phyloP scores from a whole-genome alignment of 495 filamentous ascomycete species.

The Niebla homalea region DNA sequence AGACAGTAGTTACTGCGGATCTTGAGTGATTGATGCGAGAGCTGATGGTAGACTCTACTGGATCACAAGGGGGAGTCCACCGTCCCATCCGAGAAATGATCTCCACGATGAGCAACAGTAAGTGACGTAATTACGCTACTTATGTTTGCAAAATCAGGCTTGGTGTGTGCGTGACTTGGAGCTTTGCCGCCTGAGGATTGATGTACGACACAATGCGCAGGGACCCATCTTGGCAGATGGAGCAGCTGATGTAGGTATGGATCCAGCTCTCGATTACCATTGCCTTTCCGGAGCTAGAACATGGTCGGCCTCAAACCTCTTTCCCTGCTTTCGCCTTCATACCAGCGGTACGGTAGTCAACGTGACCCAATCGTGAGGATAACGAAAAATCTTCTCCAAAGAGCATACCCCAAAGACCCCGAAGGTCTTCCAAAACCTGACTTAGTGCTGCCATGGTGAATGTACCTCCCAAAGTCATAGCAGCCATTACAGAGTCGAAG shows the following conservation, averaged over 20 bases:
- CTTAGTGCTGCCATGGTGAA: constrained; percentile 5
- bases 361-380: constrained; percentile 4
- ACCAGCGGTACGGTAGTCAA: constrained; percentile 23
- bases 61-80: too few species aligned
- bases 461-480: constrained; percentile 21
- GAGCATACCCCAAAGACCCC: constrained; percentile 10
- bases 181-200: constrained; percentile 9
- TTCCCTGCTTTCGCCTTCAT: too few species aligned
- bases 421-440: constrained; percentile 6
- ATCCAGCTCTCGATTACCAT: not conserved
- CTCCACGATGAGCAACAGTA: too few species aligned
- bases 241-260: constrained; percentile 18
- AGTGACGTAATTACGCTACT: too few species aligned
- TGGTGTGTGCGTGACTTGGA: too few species aligned
- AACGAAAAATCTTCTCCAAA: constrained; percentile 7
- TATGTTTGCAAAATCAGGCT: too few species aligned
- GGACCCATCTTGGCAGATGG: constrained; percentile 11
- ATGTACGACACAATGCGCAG: constrained; percentile 18
- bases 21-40: too few species aligned
- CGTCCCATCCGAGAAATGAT: too few species aligned
- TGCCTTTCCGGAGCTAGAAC: not conserved
- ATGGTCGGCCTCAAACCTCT: too few species aligned
- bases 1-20: too few species aligned
- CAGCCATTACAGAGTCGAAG: constrained; percentile 19
- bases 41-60: too few species aligned